Base-by-base conservation (phyloP, 2,329 filamentous ascomycete species). In the Venturia nashicola region DNA sequence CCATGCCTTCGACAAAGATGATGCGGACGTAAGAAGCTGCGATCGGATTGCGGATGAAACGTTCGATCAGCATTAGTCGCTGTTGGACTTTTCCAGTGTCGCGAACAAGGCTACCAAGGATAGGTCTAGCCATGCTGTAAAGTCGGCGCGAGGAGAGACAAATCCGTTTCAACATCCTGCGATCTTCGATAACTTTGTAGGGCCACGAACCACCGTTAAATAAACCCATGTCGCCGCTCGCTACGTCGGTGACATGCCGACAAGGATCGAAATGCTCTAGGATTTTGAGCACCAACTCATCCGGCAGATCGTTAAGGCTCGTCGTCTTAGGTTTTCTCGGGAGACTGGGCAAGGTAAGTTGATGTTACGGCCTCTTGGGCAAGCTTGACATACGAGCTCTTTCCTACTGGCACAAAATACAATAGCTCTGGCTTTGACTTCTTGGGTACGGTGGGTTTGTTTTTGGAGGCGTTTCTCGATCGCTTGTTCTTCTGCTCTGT, bases 281-380 rank as follows among this genome's bases (percentile, higher is more conserved):
- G n/a, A 60, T 60, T n/a, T 44, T 60, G 59, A 60, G 59, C 14
- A 60, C 39, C 59, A 60, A 16, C n/a, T 60, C 59, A 44, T 44
- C 42, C 14, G 59, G 36, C 43, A 60, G 59, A 12, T 42, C 42
- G n/a, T 60, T 39, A 34, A 60, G 23, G 34, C 59, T 60, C 16
- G 36, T 57, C 14, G 51, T 18, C 2, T 57, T 36, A 9, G 14
- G 14, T 11, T 36, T 57, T 36, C 51, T 34, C 14, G 27, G 51
- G 32, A n/a, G 27, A n/a, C 51, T 57, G 20, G 32, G 11, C 3
- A 36, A 54, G 14, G 6, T 16, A 34, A 18, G 12, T 7, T 20
- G 12, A 39, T n/a, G 2, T n/a, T 23, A n/a, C 7, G 12, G 36
- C 7, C 2, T 32, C 27, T 27, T 57, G n/a, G 9, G 46, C 20